Evolutionary conservation across 2,329 filamentous ascomycete species (phyloP).

Genomic region (Fusarium verticillioides): DNA sequence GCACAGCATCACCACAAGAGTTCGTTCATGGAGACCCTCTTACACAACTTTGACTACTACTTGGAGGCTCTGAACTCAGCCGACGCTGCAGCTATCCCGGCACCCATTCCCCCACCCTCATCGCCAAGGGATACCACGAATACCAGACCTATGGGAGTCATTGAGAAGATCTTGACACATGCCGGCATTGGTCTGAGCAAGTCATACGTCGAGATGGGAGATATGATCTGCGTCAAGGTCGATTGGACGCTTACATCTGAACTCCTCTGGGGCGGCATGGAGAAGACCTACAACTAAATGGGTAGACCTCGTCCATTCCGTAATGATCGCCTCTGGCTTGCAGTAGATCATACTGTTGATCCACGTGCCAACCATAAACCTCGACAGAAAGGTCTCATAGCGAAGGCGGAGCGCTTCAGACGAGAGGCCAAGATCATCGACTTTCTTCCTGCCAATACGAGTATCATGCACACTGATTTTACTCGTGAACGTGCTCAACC

Average conservation of each 20-base stretch:
- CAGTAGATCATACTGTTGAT: background rate
- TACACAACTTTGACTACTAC: background rate
- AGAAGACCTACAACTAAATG: background rate
- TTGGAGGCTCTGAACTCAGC: background rate
- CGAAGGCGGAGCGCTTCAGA: background rate
- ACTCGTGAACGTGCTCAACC: background rate
- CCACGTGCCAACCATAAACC: background rate
- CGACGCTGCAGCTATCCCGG: background rate
- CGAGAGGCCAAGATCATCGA: background rate
- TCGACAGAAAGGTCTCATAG: background rate
- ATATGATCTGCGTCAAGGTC: background rate
- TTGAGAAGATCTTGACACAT: background rate
- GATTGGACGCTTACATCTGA: background rate
- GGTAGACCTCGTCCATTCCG: background rate
- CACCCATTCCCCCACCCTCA: too few relatives aligned
- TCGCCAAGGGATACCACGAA: background rate
- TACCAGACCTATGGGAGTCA: background rate
- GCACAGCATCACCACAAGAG: slow-evolving; percentile 30
- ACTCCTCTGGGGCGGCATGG: background rate
- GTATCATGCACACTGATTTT: background rate
- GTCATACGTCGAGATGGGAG: background rate
- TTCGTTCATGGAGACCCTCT: background rate
- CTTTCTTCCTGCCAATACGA: background rate
- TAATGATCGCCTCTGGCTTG: background rate
- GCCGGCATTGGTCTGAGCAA: background rate